Conservation (phyloP, 352 stramenopile genomes). For the Albugo candida region DNA sequence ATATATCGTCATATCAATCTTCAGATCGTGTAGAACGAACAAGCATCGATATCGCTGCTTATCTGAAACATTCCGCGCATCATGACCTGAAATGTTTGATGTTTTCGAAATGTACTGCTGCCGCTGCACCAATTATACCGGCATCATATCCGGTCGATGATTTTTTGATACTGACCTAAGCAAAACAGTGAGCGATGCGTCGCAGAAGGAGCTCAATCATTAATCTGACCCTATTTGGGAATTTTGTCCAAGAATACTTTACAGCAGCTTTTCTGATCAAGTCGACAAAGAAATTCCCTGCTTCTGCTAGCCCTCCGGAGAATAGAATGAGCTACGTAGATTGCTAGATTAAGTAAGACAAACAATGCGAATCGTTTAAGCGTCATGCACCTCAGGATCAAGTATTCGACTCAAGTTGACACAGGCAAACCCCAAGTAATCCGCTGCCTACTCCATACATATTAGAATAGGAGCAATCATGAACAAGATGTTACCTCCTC, state of each 20-base stretch:
- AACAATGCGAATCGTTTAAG: background rate
- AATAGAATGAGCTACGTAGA: conserved; percentile 48
- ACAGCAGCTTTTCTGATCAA: conserved; percentile 29
- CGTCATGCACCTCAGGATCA: conserved; percentile 38
- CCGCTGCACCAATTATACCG: conserved; percentile 58
- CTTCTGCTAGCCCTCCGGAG: conserved; percentile 52
- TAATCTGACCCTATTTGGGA: conserved; percentile 42
- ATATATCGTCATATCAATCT: no score
- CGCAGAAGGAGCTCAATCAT: conserved; percentile 1
- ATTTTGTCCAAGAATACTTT: conserved; percentile 57
- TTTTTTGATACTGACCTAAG: conserved; percentile 32
- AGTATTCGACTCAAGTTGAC: conserved; percentile 59
- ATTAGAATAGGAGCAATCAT: background rate
- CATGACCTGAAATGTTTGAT: no score
- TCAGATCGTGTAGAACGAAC: no score
- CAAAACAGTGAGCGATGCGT: background rate
- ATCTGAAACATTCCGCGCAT: no score
- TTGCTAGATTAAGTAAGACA: background rate
- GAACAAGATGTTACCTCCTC: conserved; percentile 19
- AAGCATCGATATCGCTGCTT: no score
- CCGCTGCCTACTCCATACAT: conserved; percentile 21
- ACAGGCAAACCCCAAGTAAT: conserved; percentile 68
- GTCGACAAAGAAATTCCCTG: conserved; percentile 45
- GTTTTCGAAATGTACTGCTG: conserved; percentile 3
- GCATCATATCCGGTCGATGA: conserved; percentile 65